Evolutionary conservation across 1,139 yeast species (phyloP).

Genomic region (Sugiyamaella neomexicana): DNA sequence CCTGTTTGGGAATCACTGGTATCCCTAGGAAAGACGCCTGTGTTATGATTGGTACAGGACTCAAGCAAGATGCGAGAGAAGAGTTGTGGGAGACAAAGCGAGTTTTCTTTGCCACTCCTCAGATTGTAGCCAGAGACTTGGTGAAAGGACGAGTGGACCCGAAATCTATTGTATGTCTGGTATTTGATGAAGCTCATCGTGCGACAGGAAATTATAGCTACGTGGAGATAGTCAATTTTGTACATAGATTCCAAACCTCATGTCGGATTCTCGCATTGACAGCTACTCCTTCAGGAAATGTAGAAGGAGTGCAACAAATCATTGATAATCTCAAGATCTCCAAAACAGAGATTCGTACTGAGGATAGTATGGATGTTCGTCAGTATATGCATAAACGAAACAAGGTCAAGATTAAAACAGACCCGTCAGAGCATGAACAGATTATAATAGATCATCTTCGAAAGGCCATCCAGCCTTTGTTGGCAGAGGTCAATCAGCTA

Average conservation of each 20-base stretch:
- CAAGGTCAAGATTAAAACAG: slow-evolving; percentile 59
- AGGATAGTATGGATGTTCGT: slow-evolving; percentile 75
- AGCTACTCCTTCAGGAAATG: slow-evolving; percentile 90
- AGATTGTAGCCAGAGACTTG: slow-evolving; percentile 90
- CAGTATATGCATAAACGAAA: slow-evolving; percentile 74
- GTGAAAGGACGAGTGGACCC: slow-evolving; percentile 75
- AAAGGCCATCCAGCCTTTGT: slow-evolving; percentile 62
- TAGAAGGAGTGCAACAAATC: slow-evolving; percentile 86
- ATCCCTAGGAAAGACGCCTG: slow-evolving; percentile 76
- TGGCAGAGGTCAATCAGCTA: slow-evolving; percentile 62
- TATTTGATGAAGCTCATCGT: slow-evolving; percentile 94
- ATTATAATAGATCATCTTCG: slow-evolving; percentile 54
- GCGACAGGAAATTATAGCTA: slow-evolving; percentile 90
- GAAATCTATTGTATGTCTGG: slow-evolving; percentile 67
- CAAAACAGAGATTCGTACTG: slow-evolving; percentile 81
- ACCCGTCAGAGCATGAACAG: slow-evolving; percentile 53
- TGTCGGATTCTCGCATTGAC: slow-evolving; percentile 82
- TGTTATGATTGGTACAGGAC: slow-evolving; percentile 61
- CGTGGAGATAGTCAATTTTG: slow-evolving; percentile 69
- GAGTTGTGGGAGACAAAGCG: slow-evolving; percentile 74
- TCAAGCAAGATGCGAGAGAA: slow-evolving; percentile 45
- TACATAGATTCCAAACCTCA: slow-evolving; percentile 62
- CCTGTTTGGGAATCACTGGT: slow-evolving; percentile 87
- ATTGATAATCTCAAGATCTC: slow-evolving; percentile 73
- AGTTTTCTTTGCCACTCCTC: slow-evolving; percentile 94